These are phyloP conservation scores for Fusarium coffeatum DNA, from an alignment of 2,329 filamentous ascomycete species.

Conservation along the genomic window DNA sequence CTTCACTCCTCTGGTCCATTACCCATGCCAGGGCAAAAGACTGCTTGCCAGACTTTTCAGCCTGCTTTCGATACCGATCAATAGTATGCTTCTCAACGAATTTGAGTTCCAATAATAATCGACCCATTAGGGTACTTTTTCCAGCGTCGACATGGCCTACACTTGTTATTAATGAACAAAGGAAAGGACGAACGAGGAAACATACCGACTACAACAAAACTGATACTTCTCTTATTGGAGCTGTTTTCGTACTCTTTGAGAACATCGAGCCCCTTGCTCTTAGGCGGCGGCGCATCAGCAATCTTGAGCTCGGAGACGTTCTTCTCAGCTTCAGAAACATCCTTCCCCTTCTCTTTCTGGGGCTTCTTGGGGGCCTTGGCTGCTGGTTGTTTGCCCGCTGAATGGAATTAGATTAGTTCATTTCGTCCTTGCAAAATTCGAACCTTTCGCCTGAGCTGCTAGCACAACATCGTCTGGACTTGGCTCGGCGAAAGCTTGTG, in stretches of 20 bases:
- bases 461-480: conserved; percentile 93
- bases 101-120: conserved; percentile 88
- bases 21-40: conserved; percentile 98
- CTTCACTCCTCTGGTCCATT: conserved; percentile 90
- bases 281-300: conserved; percentile 67
- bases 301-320: conserved; percentile 55
- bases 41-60: conserved; percentile 90
- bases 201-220: conserved; percentile 92
- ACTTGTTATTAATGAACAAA: conserved; percentile 30
- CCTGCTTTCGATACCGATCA: conserved; percentile 88
- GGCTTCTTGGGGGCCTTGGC: conserved; percentile 55
- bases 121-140: conserved; percentile 97
- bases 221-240: conserved; percentile 81
- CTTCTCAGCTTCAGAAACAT: conserved; percentile 42
- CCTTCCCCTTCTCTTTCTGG: conserved; percentile 56
- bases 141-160: conserved; percentile 95
- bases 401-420: conserved; percentile 64
- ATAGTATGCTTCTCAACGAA: conserved; percentile 89
- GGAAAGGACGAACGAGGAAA: not conserved
- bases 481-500: conserved; percentile 80
- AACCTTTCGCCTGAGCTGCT: conserved; percentile 90
- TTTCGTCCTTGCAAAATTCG: conserved; percentile 66
- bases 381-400: conserved; percentile 65
- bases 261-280: conserved; percentile 86
- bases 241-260: conserved; percentile 81